Evolutionary conservation across 129 eudicot genomes (phyloP).

Genomic region (Artemisia argyi): DNA sequence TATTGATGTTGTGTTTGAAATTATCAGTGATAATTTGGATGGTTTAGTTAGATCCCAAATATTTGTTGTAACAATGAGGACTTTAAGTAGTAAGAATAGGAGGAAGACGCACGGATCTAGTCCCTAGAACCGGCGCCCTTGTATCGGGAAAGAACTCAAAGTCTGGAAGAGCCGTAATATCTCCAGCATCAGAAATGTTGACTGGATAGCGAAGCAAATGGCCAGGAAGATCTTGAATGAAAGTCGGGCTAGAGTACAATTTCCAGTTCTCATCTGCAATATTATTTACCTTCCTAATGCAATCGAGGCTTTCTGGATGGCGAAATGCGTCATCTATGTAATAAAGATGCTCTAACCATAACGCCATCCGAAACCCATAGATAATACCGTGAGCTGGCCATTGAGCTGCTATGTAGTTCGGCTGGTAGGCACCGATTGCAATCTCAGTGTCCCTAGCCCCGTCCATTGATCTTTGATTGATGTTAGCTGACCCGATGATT

Average conservation of each 20-base stretch:
- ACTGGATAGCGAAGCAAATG: slow-evolving; percentile 85
- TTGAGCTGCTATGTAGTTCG: slow-evolving; percentile 43
- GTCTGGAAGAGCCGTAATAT: slow-evolving; percentile 44
- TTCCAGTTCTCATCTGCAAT: slow-evolving; percentile 67
- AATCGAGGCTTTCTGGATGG: slow-evolving; percentile 58
- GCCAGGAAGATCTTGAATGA: slow-evolving; percentile 57
- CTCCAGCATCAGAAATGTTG: slow-evolving; percentile 44
- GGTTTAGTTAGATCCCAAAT: neutral
- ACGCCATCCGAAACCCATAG: slow-evolving; percentile 64
- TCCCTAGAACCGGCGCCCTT: slow-evolving; percentile 72
- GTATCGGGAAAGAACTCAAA: slow-evolving; percentile 84
- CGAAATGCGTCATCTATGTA: slow-evolving; percentile 27
- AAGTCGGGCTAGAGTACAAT: slow-evolving; percentile 41
- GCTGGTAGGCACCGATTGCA: slow-evolving; percentile 94
- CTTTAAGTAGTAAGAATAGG: slow-evolving; percentile 71
- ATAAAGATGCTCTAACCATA: slow-evolving; percentile 81
- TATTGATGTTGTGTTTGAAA: neutral
- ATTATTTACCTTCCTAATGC: slow-evolving; percentile 49
- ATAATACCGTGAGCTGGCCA: slow-evolving; percentile 50
- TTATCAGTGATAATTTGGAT: neutral
- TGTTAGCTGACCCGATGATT: slow-evolving; percentile 93
- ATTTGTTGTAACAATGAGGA: slow-evolving; percentile 7
- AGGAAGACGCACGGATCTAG: slow-evolving; percentile 53
- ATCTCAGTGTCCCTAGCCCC: slow-evolving; percentile 88
- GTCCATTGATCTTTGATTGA: slow-evolving; percentile 94